These are phyloP conservation scores for Phlyctochytrium bullatum DNA, from an alignment of 192 early-diverging fungal genomes.

Conservation along the genomic window DNA sequence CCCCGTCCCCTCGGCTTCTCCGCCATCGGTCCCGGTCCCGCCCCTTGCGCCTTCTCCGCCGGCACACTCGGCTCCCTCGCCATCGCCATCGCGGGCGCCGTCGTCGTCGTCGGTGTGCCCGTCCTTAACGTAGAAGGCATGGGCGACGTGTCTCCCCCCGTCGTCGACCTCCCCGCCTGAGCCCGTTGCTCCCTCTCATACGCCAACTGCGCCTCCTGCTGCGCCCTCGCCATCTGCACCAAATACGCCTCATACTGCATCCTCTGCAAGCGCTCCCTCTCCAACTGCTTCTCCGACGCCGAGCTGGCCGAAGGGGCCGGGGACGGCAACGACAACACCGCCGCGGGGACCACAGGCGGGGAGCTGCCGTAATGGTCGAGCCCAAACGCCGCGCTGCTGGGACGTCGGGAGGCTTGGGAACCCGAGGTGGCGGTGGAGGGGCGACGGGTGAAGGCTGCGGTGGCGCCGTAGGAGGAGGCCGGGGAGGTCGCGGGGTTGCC, in stretches of 20 bases:
- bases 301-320: neutral
- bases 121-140: no score
- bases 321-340: neutral
- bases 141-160: no score
- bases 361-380: no score
- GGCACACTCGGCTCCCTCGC: no score
- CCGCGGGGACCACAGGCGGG: no score
- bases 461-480: neutral
- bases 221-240: neutral
- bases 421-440: neutral
- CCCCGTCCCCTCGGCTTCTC: neutral
- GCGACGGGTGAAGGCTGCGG: neutral
- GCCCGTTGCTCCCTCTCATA: neutral
- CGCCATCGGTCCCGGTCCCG: no score
- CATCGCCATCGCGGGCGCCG: no score
- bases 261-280: neutral
- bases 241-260: constrained; percentile 2
- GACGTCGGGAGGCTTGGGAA: neutral
- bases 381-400: neutral
- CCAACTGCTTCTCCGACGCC: neutral
- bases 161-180: no score
- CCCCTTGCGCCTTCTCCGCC: neutral
- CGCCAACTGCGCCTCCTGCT: neutral
- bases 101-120: neutral
- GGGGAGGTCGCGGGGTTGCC: no score